phyloP scores from a whole-genome alignment of 495 filamentous ascomycete species.

The Cairneyella variabilis region DNA sequence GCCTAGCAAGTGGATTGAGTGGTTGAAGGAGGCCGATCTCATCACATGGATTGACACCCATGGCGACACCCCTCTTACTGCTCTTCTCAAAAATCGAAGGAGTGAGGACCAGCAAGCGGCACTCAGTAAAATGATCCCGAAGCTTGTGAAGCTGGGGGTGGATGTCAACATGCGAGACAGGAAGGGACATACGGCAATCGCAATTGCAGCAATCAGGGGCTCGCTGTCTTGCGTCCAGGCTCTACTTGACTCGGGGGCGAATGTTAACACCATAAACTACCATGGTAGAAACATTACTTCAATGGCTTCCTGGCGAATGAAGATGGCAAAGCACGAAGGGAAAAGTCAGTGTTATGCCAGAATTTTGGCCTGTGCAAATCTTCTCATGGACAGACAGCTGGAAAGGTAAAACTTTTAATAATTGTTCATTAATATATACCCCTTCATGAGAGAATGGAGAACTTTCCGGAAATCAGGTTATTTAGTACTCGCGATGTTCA shows the following conservation, averaged over 20 bases:
- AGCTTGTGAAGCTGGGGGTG: conserved; percentile 9
- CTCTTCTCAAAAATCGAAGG: conserved; percentile 11
- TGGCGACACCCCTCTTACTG: conserved; percentile 14
- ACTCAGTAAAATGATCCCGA: conserved; percentile 2
- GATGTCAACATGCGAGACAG: conserved; percentile 8
- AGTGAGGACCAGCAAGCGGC: conserved; percentile 5
- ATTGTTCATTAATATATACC: no score
- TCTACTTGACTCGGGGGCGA: conserved; percentile 1
- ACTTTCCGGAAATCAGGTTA: no score
- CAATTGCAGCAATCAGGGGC: conserved; percentile 8
- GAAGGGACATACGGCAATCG: conserved; percentile 6
- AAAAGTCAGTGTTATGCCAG: conserved; percentile 6
- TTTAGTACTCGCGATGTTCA: no score
- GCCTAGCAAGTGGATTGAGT: conserved; percentile 4
- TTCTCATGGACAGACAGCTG: background rate
- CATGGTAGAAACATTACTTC: background rate
- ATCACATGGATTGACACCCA: conserved; percentile 9
- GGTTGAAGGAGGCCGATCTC: conserved; percentile 3
- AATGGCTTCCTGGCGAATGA: conserved; percentile 2
- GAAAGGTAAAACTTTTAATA: no score
- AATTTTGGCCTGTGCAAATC: conserved; percentile 8
- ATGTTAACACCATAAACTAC: background rate
- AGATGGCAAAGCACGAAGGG: conserved; percentile 5
- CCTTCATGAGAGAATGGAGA: no score
- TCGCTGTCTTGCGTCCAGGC: conserved; percentile 10